phyloP scores from a whole-genome alignment of 2,329 filamentous ascomycete genomes.

The Penicillium sp. region DNA sequence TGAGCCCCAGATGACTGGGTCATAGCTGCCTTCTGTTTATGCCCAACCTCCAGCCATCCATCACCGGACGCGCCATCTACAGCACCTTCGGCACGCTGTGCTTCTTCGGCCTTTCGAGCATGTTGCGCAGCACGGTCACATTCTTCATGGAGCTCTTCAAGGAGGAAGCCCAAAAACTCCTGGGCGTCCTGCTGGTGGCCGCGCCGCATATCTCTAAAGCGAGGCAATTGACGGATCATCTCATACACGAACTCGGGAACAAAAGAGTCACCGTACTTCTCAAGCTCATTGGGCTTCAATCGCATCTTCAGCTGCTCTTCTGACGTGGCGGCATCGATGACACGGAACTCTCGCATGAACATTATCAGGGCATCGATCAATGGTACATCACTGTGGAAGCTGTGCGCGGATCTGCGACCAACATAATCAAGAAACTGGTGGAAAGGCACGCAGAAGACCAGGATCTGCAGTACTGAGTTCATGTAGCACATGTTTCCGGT shows the following conservation, averaged over 20 bases:
- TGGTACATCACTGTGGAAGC: slow-evolving; percentile 93
- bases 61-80: slow-evolving; percentile 48
- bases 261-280: slow-evolving; percentile 87
- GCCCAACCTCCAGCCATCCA: slow-evolving; percentile 93
- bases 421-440: slow-evolving; percentile 90
- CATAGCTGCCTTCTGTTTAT: slow-evolving; percentile 81
- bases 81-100: slow-evolving; percentile 44
- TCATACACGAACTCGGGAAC: slow-evolving; percentile 95
- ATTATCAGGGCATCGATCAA: slow-evolving; percentile 95
- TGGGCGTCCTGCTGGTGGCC: slow-evolving; percentile 98
- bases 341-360: slow-evolving; percentile 89
- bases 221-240: slow-evolving; percentile 78
- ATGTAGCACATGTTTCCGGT: slow-evolving; percentile 99
- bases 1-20: slow-evolving; percentile 81
- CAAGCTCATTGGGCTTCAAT: slow-evolving; percentile 79
- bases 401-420: slow-evolving; percentile 77
- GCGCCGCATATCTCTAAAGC: slow-evolving; percentile 89
- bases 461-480: slow-evolving; percentile 97
- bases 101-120: slow-evolving; percentile 46
- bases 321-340: slow-evolving; percentile 75
- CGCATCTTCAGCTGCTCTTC: slow-evolving; percentile 70
- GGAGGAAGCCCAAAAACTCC: slow-evolving; percentile 89
- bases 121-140: slow-evolving; percentile 73
- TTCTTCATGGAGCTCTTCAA: slow-evolving; percentile 92
- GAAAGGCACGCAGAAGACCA: slow-evolving; percentile 91